These are phyloP conservation scores for Metschnikowia santaceciliae DNA, from an alignment of 805 yeast species.

Conservation along the genomic window DNA sequence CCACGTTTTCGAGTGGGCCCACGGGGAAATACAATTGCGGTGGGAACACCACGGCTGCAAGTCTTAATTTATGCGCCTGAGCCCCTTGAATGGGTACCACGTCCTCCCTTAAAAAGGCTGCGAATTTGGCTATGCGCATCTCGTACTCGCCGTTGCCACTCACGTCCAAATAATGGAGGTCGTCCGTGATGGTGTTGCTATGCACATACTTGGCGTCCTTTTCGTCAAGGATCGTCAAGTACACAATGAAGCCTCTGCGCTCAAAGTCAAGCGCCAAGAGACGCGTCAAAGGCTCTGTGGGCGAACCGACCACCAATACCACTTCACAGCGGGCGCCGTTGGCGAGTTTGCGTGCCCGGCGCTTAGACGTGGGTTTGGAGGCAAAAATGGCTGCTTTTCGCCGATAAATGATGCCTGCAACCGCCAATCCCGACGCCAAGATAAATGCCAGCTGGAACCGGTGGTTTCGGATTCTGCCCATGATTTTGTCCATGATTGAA, in stretches of 20 bases:
- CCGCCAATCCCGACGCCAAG: constrained; percentile 10
- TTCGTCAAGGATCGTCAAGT: constrained; percentile 65
- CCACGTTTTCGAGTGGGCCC: constrained; percentile 62
- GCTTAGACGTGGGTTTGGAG: constrained; percentile 13
- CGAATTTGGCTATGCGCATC: constrained; percentile 47
- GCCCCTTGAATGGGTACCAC: constrained; percentile 60
- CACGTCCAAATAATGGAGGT: constrained; percentile 62
- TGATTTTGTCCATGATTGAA: background rate
- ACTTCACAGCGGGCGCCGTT: constrained; percentile 78
- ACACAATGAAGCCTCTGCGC: constrained; percentile 76
- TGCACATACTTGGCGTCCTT: constrained; percentile 50
- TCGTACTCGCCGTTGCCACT: constrained; percentile 43
- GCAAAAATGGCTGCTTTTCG: constrained; percentile 8
- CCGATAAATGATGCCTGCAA: constrained; percentile 7
- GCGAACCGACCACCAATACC: constrained; percentile 70
- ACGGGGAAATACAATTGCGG: constrained; percentile 68
- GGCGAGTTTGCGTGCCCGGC: constrained; percentile 59
- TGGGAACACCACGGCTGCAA: constrained; percentile 64
- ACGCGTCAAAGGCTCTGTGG: constrained; percentile 68
- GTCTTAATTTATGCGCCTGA: constrained; percentile 48
- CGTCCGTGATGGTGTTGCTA: constrained; percentile 57
- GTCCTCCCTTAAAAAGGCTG: constrained; percentile 46
- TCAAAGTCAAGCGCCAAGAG: constrained; percentile 71
- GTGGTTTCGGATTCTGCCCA: background rate
- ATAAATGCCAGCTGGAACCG: constrained; percentile 6